phyloP scores from a whole-genome alignment of 768 basidiomycete species.

The Suillus alpinus region DNA sequence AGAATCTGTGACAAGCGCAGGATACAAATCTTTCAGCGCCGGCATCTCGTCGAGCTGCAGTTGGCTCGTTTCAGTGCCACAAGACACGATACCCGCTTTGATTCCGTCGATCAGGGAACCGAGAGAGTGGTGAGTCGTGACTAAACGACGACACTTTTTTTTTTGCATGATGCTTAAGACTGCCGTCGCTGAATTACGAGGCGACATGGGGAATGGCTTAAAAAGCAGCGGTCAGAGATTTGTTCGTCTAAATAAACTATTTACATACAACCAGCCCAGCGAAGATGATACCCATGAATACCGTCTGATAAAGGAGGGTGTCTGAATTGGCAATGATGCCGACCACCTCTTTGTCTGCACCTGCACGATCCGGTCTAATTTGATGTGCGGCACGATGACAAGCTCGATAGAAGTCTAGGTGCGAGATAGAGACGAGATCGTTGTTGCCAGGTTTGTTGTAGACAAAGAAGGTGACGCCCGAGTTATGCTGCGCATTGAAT shows the following conservation, averaged over 20 bases:
- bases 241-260: conserved; percentile 26
- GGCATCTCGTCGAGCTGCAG: conserved; percentile 19
- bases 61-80: background rate
- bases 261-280: conserved; percentile 35
- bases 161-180: conserved; percentile 23
- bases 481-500: conserved; percentile 28
- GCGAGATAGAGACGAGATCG: no score
- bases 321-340: conserved; percentile 29
- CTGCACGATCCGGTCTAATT: conserved; percentile 34
- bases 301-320: conserved; percentile 31
- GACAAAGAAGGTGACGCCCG: conserved; percentile 26
- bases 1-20: conserved; percentile 36
- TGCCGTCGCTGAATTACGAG: conserved; percentile 43
- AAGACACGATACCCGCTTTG: conserved; percentile 2
- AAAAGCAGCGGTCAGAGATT: conserved; percentile 19
- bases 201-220: conserved; percentile 35
- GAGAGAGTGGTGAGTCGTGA: conserved; percentile 18
- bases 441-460: no score
- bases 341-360: conserved; percentile 18
- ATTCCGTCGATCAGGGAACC: conserved; percentile 11
- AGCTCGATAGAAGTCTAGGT: no score
- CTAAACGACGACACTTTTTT: conserved; percentile 17
- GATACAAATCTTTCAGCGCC: conserved; percentile 30
- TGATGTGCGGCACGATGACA: conserved; percentile 17
- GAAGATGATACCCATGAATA: conserved; percentile 34